These are phyloP conservation scores for Amesomyces nigricolor DNA, from an alignment of 2,329 filamentous ascomycete species.

Conservation along the genomic window DNA sequence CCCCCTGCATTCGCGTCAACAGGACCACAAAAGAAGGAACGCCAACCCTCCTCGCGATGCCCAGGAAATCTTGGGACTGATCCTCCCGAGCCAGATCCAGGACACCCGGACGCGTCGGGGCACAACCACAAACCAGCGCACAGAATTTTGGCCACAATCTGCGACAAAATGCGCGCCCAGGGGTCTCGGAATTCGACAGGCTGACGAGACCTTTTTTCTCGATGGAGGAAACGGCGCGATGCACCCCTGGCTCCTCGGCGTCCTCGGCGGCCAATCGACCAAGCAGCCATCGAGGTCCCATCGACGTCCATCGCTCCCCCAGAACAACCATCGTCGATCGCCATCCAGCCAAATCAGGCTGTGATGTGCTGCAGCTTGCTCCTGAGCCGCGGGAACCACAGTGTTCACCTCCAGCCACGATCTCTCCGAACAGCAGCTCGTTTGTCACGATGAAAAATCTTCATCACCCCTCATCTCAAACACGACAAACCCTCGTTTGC, in stretches of 20 bases:
- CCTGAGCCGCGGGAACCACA: not conserved
- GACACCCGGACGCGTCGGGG: not conserved
- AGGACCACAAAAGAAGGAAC: not conserved
- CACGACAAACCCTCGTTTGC: constrained; percentile 5
- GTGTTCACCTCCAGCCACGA: not conserved
- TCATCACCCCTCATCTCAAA: not conserved
- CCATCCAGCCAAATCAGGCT: constrained; percentile 1
- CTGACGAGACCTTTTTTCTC: constrained; percentile 8
- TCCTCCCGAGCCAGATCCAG: constrained; percentile 14
- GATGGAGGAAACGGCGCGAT: constrained; percentile 13
- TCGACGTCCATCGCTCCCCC: not conserved
- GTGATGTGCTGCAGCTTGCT: not conserved
- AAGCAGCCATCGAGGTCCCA: constrained; percentile 5
- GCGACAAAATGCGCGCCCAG: constrained; percentile 10
- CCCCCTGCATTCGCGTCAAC: constrained; percentile 12
- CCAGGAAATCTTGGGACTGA: constrained; percentile 3
- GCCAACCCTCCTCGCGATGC: no score
- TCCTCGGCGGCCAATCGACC: constrained; percentile 4
- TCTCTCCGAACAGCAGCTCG: no score
- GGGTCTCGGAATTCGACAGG: constrained; percentile 7
- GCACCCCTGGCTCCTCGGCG: constrained; percentile 9
- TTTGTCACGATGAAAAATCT: not conserved
- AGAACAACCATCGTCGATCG: constrained; percentile 12
- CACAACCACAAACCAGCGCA: constrained; percentile 9
- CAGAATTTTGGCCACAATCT: constrained; percentile 12